These are phyloP conservation scores for Annulohypoxylon stygium DNA, from an alignment of 495 filamentous ascomycete species.

Conservation along the genomic window DNA sequence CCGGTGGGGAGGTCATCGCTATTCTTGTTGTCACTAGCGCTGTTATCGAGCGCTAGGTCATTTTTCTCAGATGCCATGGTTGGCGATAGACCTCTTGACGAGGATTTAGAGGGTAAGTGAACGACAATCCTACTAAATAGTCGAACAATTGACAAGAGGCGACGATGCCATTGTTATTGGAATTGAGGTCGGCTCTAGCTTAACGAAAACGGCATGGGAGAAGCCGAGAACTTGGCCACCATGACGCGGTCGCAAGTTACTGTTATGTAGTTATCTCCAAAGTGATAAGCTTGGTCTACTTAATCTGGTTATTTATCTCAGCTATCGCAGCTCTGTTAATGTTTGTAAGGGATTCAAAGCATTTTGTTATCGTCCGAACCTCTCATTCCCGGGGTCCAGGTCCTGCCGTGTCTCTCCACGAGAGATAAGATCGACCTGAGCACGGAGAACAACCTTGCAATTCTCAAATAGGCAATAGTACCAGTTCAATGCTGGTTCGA, in stretches of 20 bases:
- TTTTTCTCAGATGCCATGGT: constrained; percentile 24
- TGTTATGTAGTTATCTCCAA: constrained; percentile 5
- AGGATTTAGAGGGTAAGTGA: not conserved
- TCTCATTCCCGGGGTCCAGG: not conserved
- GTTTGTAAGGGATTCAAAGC: not conserved
- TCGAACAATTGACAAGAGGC: not conserved
- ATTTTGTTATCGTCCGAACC: not conserved
- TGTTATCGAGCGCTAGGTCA: constrained; percentile 2
- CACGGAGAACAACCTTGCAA: constrained; percentile 5
- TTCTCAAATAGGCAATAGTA: constrained; percentile 17
- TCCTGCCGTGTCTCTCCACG: not conserved
- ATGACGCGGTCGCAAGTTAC: constrained; percentile 1
- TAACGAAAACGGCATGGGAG: not conserved
- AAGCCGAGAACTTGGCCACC: constrained; percentile 4
- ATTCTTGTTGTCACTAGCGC: constrained; percentile 17
- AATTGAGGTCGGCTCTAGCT: constrained; percentile 6
- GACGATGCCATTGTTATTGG: not conserved
- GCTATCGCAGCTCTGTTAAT: not conserved
- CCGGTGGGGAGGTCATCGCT: constrained; percentile 22
- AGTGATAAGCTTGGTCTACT: not conserved
- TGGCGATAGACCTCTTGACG: not conserved
- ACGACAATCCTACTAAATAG: not conserved
- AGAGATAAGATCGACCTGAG: constrained; percentile 4
- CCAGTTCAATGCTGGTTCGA: not conserved
- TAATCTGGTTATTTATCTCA: not conserved